Conservation (phyloP, 192 early-diverging fungal species). For the Backusella luteola region DNA sequence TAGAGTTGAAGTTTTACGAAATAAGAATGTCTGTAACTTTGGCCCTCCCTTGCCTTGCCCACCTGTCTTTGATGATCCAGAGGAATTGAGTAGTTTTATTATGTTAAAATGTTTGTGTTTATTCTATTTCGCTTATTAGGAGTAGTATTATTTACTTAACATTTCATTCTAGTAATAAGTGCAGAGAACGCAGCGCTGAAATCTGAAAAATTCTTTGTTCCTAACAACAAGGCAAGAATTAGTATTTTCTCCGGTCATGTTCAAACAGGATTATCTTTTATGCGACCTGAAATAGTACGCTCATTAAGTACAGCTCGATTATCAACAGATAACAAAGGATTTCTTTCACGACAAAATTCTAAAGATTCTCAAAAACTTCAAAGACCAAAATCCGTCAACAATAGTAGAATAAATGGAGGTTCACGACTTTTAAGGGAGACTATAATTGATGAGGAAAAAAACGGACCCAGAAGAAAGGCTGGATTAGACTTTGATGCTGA, state of each 20-base stretch:
- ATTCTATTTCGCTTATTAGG: not conserved
- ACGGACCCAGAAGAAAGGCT: not conserved
- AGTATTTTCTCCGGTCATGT: constrained; percentile 30
- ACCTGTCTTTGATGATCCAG: constrained; percentile 38
- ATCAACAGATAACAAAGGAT: not conserved
- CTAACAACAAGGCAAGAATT: constrained; percentile 44
- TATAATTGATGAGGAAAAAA: not conserved
- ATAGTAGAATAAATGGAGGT: not conserved
- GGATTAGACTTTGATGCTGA: not conserved
- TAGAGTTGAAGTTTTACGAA: constrained; percentile 34
- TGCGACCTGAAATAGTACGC: not conserved
- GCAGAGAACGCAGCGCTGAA: constrained; percentile 52
- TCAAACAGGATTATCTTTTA: not conserved
- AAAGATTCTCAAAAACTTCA: not conserved
- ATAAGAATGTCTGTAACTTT: constrained; percentile 52
- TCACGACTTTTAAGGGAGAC: constrained; percentile 9
- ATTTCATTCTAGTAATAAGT: constrained; percentile 44
- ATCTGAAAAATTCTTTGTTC: constrained; percentile 48
- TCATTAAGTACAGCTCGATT: constrained; percentile 5
- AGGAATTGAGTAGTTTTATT: constrained; percentile 40
- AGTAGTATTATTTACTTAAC: not conserved
- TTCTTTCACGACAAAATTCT: not conserved
- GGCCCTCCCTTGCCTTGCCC: constrained; percentile 51
- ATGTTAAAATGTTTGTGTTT: constrained; percentile 29
- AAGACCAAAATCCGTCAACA: not conserved